phyloP scores from a whole-genome alignment of 208 protist species.

The Novymonas esmeraldas region DNA sequence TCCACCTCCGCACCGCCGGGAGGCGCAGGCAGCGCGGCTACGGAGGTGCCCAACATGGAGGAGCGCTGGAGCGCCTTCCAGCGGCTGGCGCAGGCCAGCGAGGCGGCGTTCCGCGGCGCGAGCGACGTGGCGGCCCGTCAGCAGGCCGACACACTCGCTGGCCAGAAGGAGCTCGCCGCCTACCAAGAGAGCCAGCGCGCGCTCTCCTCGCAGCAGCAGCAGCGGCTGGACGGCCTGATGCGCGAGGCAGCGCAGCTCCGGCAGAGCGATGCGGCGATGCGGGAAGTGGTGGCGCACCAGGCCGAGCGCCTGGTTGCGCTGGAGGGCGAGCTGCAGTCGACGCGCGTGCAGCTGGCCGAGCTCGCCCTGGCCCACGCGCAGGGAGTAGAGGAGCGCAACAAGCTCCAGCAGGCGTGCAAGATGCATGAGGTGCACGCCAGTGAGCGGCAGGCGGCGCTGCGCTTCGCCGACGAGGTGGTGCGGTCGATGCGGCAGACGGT shows the following conservation, averaged over 20 bases:
- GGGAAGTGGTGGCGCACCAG: slow-evolving; percentile 33
- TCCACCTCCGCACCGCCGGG: not conserved
- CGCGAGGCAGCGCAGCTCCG: slow-evolving; percentile 28
- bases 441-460: slow-evolving; percentile 25
- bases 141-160: slow-evolving; percentile 5
- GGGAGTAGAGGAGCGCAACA: slow-evolving; percentile 11
- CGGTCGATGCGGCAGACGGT: slow-evolving; percentile 35
- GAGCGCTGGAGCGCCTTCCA: slow-evolving; percentile 29
- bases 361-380: slow-evolving; percentile 14
- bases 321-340: slow-evolving; percentile 27
- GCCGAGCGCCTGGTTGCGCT: slow-evolving; percentile 29
- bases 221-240: slow-evolving; percentile 25
- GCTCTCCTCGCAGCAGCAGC: slow-evolving; percentile 18
- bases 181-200: slow-evolving; percentile 35
- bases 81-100: slow-evolving; percentile 21
- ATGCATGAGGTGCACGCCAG: slow-evolving; percentile 25
- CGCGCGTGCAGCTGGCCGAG: slow-evolving; percentile 18
- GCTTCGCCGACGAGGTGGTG: slow-evolving; percentile 31
- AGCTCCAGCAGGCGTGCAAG: slow-evolving; percentile 27
- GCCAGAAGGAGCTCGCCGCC: slow-evolving; percentile 31
- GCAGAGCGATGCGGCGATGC: slow-evolving; percentile 25
- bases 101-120: slow-evolving; percentile 23
- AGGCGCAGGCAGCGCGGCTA: not conserved
- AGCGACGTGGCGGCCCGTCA: slow-evolving; percentile 10
- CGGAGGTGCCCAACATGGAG: slow-evolving; percentile 18